Conservation (phyloP, 1,139 yeast genomes). For the Suhomyces yuchorum region DNA sequence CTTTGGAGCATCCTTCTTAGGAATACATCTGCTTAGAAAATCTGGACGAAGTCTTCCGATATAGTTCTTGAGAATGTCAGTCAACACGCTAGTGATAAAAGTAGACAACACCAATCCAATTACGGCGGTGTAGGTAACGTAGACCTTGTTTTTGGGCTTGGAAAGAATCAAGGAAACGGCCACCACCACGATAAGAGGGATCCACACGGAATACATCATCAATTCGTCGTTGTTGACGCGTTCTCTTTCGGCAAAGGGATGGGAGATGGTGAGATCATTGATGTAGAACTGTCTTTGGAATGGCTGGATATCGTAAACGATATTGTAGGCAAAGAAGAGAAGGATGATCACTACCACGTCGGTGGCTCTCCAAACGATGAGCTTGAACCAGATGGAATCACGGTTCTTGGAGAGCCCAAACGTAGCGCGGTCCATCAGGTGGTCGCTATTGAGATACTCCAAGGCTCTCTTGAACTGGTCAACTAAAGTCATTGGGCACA, state of each 20-base stretch:
- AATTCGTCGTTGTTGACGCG: constrained; percentile 40
- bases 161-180: constrained; percentile 31
- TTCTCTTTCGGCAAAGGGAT: constrained; percentile 49
- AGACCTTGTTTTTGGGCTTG: constrained; percentile 37
- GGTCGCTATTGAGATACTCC: constrained; percentile 16
- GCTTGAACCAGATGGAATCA: constrained; percentile 20
- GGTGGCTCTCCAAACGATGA: constrained; percentile 60
- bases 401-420: constrained; percentile 47
- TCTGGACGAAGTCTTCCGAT: constrained; percentile 82
- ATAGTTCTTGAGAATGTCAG: constrained; percentile 63
- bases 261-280: constrained; percentile 43
- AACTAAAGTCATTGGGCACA: constrained; percentile 1
- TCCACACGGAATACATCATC: constrained; percentile 39
- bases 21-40: constrained; percentile 69
- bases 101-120: constrained; percentile 44
- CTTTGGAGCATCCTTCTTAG: constrained; percentile 49
- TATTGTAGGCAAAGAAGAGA: constrained; percentile 44
- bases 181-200: constrained; percentile 37
- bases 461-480: constrained; percentile 5
- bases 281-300: constrained; percentile 68
- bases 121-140: constrained; percentile 42
- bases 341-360: constrained; percentile 52
- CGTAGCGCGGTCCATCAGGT: constrained; percentile 46
- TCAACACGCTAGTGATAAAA: constrained; percentile 43
- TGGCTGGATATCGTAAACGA: constrained; percentile 55